These are phyloP conservation scores for Taphrina confusa DNA, from an alignment of 1,139 yeast species.

Conservation along the genomic window DNA sequence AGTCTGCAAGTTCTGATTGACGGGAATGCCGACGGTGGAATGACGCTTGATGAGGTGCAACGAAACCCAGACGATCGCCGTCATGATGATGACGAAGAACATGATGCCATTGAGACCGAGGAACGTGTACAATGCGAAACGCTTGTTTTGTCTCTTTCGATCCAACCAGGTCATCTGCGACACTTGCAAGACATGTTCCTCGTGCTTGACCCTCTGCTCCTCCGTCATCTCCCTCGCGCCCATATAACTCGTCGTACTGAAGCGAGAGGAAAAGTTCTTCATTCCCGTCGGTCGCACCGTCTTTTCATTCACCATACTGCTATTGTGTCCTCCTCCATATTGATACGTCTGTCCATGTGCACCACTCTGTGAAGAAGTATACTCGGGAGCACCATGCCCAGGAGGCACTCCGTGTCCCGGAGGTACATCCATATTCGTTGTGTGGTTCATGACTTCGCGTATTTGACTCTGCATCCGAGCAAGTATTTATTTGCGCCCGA, in stretches of 20 bases:
- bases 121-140: constrained; percentile 28
- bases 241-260: constrained; percentile 32
- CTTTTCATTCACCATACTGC: constrained; percentile 13
- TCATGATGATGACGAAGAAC: constrained; percentile 29
- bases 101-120: constrained; percentile 30
- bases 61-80: constrained; percentile 23
- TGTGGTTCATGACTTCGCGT: constrained; percentile 26
- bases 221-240: constrained; percentile 19
- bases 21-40: constrained; percentile 16
- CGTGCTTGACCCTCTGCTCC: constrained; percentile 19
- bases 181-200: constrained; percentile 17
- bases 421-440: constrained; percentile 14
- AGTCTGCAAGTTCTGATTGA: constrained; percentile 4
- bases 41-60: constrained; percentile 21
- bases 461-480: constrained; percentile 26
- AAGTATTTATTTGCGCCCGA: too few relatives aligned
- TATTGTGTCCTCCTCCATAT: constrained; percentile 21
- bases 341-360: constrained; percentile 16
- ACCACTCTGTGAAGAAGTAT: neutral
- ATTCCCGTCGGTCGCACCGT: constrained; percentile 7
- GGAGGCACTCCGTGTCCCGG: constrained; percentile 24
- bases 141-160: constrained; percentile 20
- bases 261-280: constrained; percentile 24
- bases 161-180: constrained; percentile 33
- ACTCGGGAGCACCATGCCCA: too few relatives aligned